Evolutionary conservation across 805 yeast genomes (phyloP), one percentile per base, ranked within the genome.

Genomic region (Metschnikowia gelsemii): DNA sequence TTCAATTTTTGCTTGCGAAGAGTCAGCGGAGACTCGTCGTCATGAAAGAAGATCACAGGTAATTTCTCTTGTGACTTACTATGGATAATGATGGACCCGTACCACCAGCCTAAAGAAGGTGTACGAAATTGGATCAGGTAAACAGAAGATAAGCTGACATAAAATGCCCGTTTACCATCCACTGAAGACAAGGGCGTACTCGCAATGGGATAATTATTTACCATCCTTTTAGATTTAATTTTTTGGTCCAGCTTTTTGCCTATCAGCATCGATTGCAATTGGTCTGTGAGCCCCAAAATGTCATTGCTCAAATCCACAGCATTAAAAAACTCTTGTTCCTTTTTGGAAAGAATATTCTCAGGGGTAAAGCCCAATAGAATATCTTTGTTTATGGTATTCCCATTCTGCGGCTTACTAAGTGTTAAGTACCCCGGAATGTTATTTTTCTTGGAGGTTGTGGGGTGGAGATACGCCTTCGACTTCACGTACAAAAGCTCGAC

Each of bases 21-120:
- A 0, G 96, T 87, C 29, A 91, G 84, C 5, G 87, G 82, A 24
- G 84, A 78, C 52, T 86, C 90, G 41, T 86, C 84, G 57, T 93
- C 99, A 62, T 93, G 99, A 68, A 93, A 90, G 61, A 90, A 93
- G 29, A 93, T 56, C 4, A 89, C 83, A 0, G 98, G 98, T 13
- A 88, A 63, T 32, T 80, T 78, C 41, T 79, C 84, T 7, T 79
- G 79, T 66, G 78, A 66, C 49, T 77, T 76, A 1, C 91, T 78
- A 61, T 87, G 83, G 21, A 93, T 62, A 2, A 88, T 68, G 12
- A 91, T 66, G 0, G 96, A 86, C 0, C 99, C 99, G 64, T 77
- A 79, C 96, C 97, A 91, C 80, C 89, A 82, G 2, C 90, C 95
- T 12, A 79, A 67, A 2, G 89, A 80, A 5, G 96, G 97, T 2